A percentile compares a stretch with the other conserved stretches of the same genome.
Evolutionary conservation across 1,284 basidiomycete species (phyloP).

Genomic region (Microbotryum lychnidis-dioicae): DNA sequence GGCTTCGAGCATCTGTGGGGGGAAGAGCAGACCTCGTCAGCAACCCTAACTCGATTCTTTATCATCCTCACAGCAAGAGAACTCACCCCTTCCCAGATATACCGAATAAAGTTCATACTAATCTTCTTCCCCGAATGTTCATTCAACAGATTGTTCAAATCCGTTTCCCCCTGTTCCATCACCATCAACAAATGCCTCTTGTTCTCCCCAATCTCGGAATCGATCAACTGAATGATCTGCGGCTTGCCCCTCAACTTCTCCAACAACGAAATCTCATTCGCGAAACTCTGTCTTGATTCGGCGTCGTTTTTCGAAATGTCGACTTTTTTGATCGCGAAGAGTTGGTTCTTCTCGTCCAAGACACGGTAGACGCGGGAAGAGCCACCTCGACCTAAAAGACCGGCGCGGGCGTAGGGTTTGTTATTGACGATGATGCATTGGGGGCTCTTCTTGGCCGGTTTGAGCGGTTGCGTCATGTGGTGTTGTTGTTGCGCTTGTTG

Average conservation of each 20-base stretch:
- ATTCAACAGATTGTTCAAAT: conserved; percentile 65
- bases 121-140: conserved; percentile 72
- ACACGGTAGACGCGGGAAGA: conserved; percentile 90
- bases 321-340: conserved; percentile 83
- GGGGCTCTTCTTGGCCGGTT: conserved; percentile 13
- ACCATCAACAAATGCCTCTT: conserved; percentile 57
- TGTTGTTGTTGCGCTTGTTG: conserved; percentile 14
- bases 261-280: conserved; percentile 83
- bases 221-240: conserved; percentile 78
- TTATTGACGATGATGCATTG: conserved; percentile 52
- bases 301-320: conserved; percentile 67
- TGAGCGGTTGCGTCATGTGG: conserved; percentile 4
- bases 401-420: conserved; percentile 67
- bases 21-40: not conserved
- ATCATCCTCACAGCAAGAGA: too few relatives aligned
- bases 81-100: conserved; percentile 87
- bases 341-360: conserved; percentile 59
- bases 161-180: conserved; percentile 89
- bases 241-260: conserved; percentile 79
- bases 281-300: conserved; percentile 81
- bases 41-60: not conserved
- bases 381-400: conserved; percentile 82
- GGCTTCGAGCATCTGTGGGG: conserved; percentile 77
- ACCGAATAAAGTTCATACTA: conserved; percentile 83
- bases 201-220: conserved; percentile 61